Evolutionary conservation across 1,139 yeast species (phyloP), one percentile per base, ranked within the genome.

Genomic region (Pichia sp.): DNA sequence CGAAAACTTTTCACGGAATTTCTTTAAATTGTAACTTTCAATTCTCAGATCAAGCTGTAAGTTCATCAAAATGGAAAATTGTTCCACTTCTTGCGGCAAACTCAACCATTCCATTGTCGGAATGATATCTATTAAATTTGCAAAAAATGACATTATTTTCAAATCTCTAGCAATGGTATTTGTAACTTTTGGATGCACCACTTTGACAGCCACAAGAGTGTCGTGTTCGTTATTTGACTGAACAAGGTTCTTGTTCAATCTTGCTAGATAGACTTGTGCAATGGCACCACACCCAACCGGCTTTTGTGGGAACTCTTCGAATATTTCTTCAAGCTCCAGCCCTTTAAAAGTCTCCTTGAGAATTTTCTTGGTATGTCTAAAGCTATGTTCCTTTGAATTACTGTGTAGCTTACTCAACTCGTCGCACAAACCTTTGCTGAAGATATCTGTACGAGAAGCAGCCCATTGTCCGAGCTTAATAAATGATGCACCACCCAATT

Each of bases 391-490:
- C 40, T 72, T 74, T 12, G 91, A 88, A 54, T 85, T 77, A 12
- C 96, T 84, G 56, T 91, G 98, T 38, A 91, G 63, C 25, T 73
- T 63, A 3, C 86, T 74, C 51, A 91, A 62, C 52, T 84, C 91
- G 18, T 73, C 73, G 58, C 98, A 91, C 59, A 91, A 62, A 32
- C 73, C 85, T 35, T 64, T 66, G 3, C 96, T 82, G 60, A 91
- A 88, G 28, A 91, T 83, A 59, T 91, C 99, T 0, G 95, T 84
- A 60, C 99, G 72, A n/a, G 96, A 83, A 3, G 97, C 97, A 0
- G 98, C 98, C 99, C 99, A 91, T 64, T 93, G 98, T 4, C 97
- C 98, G 45, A 91, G 69, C 59, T 91, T 91, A 44, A 91, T 85
- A 58, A 91, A 91, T 6, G 95, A 81, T 2, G 98, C 95, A 1